Evolutionary conservation across 306 rosid species (phyloP).

Genomic region (Cicer bijugum): DNA sequence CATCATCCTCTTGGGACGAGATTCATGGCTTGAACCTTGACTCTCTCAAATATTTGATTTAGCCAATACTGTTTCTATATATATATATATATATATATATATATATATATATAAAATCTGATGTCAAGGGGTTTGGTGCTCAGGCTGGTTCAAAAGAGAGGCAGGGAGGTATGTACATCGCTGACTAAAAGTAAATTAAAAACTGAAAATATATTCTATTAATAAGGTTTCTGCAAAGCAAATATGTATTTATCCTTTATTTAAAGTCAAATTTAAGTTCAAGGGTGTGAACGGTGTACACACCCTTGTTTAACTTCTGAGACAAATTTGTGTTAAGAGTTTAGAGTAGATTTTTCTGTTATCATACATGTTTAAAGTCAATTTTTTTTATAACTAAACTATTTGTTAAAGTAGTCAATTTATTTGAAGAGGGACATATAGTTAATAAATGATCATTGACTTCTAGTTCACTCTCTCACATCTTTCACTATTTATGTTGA

Average conservation of each 20-base stretch:
- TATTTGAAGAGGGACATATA: too few species aligned
- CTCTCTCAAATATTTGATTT: slow-evolving; percentile 32
- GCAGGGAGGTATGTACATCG: slow-evolving; percentile 74
- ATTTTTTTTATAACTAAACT: background rate
- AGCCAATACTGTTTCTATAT: background rate
- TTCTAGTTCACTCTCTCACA: too few species aligned
- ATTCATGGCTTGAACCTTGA: slow-evolving; percentile 16
- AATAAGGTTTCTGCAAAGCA: slow-evolving; percentile 21
- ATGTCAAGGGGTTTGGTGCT: slow-evolving; percentile 90
- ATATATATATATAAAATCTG: too few species aligned
- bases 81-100: too few species aligned
- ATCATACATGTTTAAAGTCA: slow-evolving; percentile 29
- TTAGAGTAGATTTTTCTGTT: background rate
- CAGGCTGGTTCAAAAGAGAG: slow-evolving; percentile 95
- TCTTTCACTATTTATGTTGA: too few species aligned
- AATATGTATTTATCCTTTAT: background rate
- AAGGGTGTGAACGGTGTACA: background rate
- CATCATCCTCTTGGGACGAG: background rate
- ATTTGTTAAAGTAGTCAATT: background rate
- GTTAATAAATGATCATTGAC: too few species aligned
- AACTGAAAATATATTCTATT: background rate
- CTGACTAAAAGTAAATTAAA: slow-evolving; percentile 16
- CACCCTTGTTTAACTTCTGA: background rate
- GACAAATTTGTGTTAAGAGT: background rate
- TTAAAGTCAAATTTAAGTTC: background rate